These are phyloP conservation scores for Arthrocladium fulminans DNA, from an alignment of 2,329 filamentous ascomycete genomes.

Conservation along the genomic window DNA sequence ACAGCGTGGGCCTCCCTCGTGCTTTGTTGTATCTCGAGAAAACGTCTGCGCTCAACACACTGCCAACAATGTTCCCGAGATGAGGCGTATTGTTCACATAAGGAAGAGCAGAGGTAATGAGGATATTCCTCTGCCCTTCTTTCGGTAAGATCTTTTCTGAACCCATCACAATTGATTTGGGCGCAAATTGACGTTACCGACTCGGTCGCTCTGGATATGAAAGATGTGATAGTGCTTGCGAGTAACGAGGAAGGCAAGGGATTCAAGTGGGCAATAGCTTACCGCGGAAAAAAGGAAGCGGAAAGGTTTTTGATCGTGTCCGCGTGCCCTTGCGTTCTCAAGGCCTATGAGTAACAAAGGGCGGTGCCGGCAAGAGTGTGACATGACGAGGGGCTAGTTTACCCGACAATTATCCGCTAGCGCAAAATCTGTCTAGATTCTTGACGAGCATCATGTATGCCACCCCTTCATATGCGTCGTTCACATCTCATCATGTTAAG, in stretches of 20 bases:
- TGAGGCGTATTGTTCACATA: slow-evolving; percentile 76
- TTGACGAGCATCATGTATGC: too few relatives aligned
- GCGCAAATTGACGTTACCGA: too few relatives aligned
- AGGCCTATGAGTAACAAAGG: neutral
- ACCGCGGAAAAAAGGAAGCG: neutral
- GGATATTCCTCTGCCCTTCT: slow-evolving; percentile 71
- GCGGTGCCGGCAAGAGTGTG: neutral
- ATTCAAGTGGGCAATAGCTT: too few relatives aligned
- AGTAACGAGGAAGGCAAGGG: too few relatives aligned
- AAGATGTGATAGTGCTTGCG: too few relatives aligned
- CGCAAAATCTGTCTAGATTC: neutral
- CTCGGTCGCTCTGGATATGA: too few relatives aligned
- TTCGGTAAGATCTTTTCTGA: slow-evolving; percentile 49
- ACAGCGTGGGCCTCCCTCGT: slow-evolving; percentile 69
- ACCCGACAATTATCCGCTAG: neutral
- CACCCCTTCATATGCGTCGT: too few relatives aligned
- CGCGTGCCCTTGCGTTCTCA: neutral
- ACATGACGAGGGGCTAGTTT: neutral
- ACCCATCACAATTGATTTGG: slow-evolving; percentile 14
- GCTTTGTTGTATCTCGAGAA: slow-evolving; percentile 70
- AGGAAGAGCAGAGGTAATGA: slow-evolving; percentile 85
- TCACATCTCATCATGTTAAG: too few relatives aligned
- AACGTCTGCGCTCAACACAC: slow-evolving; percentile 80
- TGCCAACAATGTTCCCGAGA: slow-evolving; percentile 80
- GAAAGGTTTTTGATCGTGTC: neutral